Conservation (phyloP, 1,284 basidiomycete species). For the Ceratobasidium sp. region DNA sequence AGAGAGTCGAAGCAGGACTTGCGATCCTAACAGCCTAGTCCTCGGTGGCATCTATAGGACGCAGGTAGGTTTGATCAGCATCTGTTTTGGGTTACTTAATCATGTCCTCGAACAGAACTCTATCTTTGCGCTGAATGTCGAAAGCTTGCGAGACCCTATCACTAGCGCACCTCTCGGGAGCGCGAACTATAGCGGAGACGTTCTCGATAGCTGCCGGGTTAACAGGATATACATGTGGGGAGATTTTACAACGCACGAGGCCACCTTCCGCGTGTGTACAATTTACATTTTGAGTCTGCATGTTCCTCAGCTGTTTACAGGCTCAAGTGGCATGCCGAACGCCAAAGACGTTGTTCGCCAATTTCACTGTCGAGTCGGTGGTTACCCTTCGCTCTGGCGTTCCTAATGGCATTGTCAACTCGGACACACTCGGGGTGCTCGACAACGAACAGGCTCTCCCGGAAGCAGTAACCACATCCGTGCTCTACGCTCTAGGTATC, state of each 20-base stretch:
- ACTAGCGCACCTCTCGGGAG: slow-evolving; percentile 26
- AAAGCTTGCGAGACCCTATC: slow-evolving; percentile 31
- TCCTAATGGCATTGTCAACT: slow-evolving; percentile 28
- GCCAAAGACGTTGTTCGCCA: slow-evolving; percentile 5
- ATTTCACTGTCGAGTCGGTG: slow-evolving; percentile 28
- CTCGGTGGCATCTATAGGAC: slow-evolving; percentile 29
- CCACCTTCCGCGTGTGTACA: not conserved
- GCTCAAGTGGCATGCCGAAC: slow-evolving; percentile 30
- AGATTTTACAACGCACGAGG: slow-evolving; percentile 24
- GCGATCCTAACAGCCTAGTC: slow-evolving; percentile 10
- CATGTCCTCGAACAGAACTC: slow-evolving; percentile 5
- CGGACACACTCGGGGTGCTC: slow-evolving; percentile 8
- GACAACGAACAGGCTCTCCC: slow-evolving; percentile 14
- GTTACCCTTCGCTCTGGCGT: slow-evolving; percentile 19
- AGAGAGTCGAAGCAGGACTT: slow-evolving; percentile 9
- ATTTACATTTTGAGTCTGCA: not conserved
- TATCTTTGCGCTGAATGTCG: slow-evolving; percentile 22
- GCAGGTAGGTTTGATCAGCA: slow-evolving; percentile 3
- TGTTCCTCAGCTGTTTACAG: not conserved
- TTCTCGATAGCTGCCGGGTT: slow-evolving; percentile 39
- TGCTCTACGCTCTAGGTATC: slow-evolving; percentile 27
- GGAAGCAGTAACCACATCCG: slow-evolving; percentile 22
- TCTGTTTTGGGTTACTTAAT: not conserved
- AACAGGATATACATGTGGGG: slow-evolving; percentile 40
- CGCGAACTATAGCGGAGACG: slow-evolving; percentile 31